These are phyloP conservation scores for Ustilago curta DNA, from an alignment of 1,284 basidiomycete species.

Conservation along the genomic window DNA sequence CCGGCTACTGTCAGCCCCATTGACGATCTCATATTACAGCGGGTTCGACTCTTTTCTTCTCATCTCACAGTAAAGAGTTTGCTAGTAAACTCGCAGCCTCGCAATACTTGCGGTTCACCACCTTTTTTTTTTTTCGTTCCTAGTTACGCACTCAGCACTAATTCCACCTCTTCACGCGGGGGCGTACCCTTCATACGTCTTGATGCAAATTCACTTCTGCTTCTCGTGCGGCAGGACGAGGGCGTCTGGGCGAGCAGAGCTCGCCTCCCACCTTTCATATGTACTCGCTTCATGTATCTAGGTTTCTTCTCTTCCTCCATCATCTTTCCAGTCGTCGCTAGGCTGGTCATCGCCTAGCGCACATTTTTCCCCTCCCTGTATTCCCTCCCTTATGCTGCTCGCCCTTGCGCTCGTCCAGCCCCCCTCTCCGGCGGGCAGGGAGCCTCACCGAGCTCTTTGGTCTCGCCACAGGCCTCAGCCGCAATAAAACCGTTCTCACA, in stretches of 20 bases:
- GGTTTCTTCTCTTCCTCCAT: not conserved
- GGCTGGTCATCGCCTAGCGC: not conserved
- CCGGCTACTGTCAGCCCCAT: no score
- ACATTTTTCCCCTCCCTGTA: not conserved
- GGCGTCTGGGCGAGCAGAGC: constrained; percentile 6
- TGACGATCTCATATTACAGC: no score
- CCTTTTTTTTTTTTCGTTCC: no score
- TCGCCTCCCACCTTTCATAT: constrained; percentile 7
- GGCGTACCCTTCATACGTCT: no score
- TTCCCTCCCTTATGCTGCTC: not conserved
- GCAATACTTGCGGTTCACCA: no score
- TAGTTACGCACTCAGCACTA: no score
- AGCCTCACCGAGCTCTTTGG: constrained; percentile 9
- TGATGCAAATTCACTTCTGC: no score
- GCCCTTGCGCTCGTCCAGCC: constrained; percentile 4
- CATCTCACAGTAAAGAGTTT: no score
- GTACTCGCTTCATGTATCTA: not conserved
- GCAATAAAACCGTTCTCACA: not conserved
- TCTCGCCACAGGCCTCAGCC: constrained; percentile 3
- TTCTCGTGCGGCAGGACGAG: constrained; percentile 6
- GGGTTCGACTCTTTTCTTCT: no score
- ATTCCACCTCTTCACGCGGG: no score
- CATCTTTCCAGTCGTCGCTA: not conserved
- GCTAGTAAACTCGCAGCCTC: no score
- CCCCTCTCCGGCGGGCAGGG: constrained; percentile 4